Percentiles rank a stretch among this genome's conserved stretches.
phyloP scores from a whole-genome alignment of 768 basidiomycete genomes.

The Hydnomerulius pinastri region DNA sequence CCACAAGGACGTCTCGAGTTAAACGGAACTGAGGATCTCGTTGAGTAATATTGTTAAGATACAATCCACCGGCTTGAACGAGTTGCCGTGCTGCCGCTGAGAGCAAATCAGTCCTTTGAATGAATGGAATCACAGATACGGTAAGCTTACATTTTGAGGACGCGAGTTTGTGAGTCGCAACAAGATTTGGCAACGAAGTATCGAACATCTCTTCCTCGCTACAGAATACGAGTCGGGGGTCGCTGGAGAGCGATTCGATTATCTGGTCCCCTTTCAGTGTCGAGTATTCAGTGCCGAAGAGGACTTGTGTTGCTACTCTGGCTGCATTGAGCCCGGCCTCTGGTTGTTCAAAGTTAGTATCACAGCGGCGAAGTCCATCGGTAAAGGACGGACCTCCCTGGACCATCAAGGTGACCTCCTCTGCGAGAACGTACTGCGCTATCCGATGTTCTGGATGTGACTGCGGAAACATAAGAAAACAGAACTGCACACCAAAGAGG shows the following conservation, averaged over 20 bases:
- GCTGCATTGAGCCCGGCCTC: slow-evolving; percentile 44
- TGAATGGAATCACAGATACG: background rate
- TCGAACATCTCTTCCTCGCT: slow-evolving; percentile 52
- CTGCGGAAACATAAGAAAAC: slow-evolving; percentile 19
- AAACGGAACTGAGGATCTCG: slow-evolving; percentile 49
- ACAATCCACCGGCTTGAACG: slow-evolving; percentile 65
- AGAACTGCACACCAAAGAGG: background rate
- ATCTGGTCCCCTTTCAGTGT: slow-evolving; percentile 58
- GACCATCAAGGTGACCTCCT: slow-evolving; percentile 60
- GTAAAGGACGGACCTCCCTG: slow-evolving; percentile 49
- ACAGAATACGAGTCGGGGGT: slow-evolving; percentile 63
- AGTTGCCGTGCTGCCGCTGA: slow-evolving; percentile 68
- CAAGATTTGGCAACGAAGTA: slow-evolving; percentile 61
- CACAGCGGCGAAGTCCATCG: background rate
- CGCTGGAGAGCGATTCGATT: slow-evolving; percentile 58
- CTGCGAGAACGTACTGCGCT: slow-evolving; percentile 55
- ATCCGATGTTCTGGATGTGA: slow-evolving; percentile 38
- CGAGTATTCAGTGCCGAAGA: slow-evolving; percentile 42
- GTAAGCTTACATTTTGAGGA: slow-evolving; percentile 61
- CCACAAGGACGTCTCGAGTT: slow-evolving; percentile 51
- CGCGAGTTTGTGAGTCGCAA: slow-evolving; percentile 55
- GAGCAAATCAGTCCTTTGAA: slow-evolving; percentile 14
- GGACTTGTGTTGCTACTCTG: slow-evolving; percentile 43
- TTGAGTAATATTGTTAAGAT: slow-evolving; percentile 66
- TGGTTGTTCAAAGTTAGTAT: too few species aligned